A percentile compares a stretch with the other conserved stretches of the same genome.
These are phyloP conservation scores for Phaseolus coccineus DNA, from an alignment of 331 rosid genomes.

Conservation along the genomic window DNA sequence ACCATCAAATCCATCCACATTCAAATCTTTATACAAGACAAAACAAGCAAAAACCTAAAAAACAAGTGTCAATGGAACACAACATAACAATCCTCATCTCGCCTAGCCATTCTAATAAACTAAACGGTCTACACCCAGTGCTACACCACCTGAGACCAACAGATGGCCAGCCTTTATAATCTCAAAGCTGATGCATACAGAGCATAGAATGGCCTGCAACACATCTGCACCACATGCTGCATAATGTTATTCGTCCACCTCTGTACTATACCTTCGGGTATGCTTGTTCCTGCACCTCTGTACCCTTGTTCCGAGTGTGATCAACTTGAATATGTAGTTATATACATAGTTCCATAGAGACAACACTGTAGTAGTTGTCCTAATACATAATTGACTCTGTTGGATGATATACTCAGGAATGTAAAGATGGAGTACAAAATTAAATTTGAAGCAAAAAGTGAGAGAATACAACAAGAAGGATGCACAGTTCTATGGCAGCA, in stretches of 20 bases:
- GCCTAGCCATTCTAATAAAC: too few species aligned
- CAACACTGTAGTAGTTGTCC: background rate
- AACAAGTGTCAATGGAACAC: background rate
- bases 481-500: conserved; percentile 83
- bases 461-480: conserved; percentile 80
- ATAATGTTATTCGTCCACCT: too few species aligned
- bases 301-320: background rate
- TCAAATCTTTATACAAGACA: background rate
- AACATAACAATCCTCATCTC: too few species aligned
- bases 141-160: too few species aligned
- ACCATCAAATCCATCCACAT: conserved; percentile 32
- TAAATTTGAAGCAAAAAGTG: conserved; percentile 83
- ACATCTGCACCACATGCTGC: too few species aligned
- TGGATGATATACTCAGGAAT: conserved; percentile 61
- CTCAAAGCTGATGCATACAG: too few species aligned
- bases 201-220: too few species aligned
- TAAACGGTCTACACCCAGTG: too few species aligned
- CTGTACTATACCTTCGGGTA: too few species aligned
- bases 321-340: background rate
- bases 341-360: background rate
- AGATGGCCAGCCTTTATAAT: too few species aligned
- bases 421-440: conserved; percentile 79
- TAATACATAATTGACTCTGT: background rate
- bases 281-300: too few species aligned
- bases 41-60: background rate